These are phyloP conservation scores for Suillus spraguei DNA, from an alignment of 768 basidiomycete genomes.

Conservation along the genomic window DNA sequence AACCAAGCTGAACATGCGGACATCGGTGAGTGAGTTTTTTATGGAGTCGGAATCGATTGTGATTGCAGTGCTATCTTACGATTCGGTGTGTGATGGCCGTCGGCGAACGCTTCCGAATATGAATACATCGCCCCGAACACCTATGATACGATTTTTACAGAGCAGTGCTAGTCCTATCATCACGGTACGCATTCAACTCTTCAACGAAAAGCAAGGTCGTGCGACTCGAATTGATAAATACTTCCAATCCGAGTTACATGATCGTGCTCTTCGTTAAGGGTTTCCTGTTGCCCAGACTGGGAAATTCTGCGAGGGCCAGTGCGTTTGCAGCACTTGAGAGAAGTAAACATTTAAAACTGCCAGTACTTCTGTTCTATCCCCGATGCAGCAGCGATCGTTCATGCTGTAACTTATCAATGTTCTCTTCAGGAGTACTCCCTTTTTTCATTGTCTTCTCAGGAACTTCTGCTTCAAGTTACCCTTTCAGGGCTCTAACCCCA, in stretches of 20 bases:
- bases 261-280: not conserved
- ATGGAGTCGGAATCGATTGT: not conserved
- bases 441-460: not conserved
- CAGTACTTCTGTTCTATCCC: not conserved
- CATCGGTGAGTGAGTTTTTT: not conserved
- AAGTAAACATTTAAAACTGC: not conserved
- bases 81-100: not conserved
- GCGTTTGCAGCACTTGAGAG: not conserved
- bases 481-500: not conserved
- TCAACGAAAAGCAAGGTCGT: not conserved
- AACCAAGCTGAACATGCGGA: not conserved
- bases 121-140: not conserved
- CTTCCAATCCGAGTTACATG: not conserved
- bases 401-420: not conserved
- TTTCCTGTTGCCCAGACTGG: not conserved
- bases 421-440: not conserved
- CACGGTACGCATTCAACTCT: not conserved
- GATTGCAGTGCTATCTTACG: not conserved
- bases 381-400: not conserved
- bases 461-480: not conserved
- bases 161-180: not conserved
- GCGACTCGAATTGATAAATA: slow-evolving; percentile 2
- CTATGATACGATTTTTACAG: not conserved
- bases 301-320: not conserved
- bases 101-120: not conserved